These are phyloP conservation scores for Cutaneotrichosporon daszewskae DNA, from an alignment of 1,284 basidiomycete species.

Conservation along the genomic window DNA sequence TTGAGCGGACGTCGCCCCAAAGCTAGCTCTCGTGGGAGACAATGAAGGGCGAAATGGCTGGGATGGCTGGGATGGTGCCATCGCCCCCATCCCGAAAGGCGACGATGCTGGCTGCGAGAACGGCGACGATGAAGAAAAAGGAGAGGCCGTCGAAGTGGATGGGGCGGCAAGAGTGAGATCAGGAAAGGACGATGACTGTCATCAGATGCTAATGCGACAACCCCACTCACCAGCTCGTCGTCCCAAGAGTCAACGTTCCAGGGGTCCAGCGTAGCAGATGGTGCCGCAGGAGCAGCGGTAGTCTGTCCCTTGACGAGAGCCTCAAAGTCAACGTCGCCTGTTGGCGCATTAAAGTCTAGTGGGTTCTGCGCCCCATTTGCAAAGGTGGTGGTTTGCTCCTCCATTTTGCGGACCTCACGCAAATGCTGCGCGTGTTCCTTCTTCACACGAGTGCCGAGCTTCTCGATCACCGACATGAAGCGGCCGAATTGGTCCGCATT, in stretches of 20 bases:
- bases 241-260: slow-evolving; percentile 43
- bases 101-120: slow-evolving; percentile 20
- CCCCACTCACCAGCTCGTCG: slow-evolving; percentile 21
- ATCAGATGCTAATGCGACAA: background rate
- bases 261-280: slow-evolving; percentile 21
- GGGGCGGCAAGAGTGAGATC: slow-evolving; percentile 2
- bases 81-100: slow-evolving; percentile 16
- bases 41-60: background rate
- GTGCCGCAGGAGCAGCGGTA: background rate
- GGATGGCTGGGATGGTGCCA: background rate
- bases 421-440: slow-evolving; percentile 47
- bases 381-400: slow-evolving; percentile 36
- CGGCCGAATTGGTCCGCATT: slow-evolving; percentile 85
- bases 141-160: slow-evolving; percentile 18
- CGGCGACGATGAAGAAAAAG: slow-evolving; percentile 35
- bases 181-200: slow-evolving; percentile 12
- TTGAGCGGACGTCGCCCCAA: slow-evolving; percentile 1
- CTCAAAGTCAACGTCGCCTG: slow-evolving; percentile 46
- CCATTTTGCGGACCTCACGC: slow-evolving; percentile 44
- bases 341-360: slow-evolving; percentile 21
- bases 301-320: slow-evolving; percentile 34
- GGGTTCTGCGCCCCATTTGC: slow-evolving; percentile 15
- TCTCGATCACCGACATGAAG: slow-evolving; percentile 62
- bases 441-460: slow-evolving; percentile 44
- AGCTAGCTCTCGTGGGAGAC: background rate